Evolutionary conservation across 2,329 filamentous ascomycete species (phyloP).

Genomic region (Arthrobotrys musiformis): DNA sequence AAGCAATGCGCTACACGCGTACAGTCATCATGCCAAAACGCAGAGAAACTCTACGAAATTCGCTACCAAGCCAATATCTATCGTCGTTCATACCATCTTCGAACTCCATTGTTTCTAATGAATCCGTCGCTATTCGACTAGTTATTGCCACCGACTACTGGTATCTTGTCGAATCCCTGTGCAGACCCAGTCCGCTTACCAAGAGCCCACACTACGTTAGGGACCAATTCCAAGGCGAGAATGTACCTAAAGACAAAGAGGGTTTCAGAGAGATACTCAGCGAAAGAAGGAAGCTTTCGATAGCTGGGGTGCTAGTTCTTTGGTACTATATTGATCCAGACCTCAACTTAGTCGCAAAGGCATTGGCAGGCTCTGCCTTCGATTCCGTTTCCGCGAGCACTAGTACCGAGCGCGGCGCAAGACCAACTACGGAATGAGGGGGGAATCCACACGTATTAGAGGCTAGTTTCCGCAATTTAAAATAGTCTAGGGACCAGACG

Average conservation of each 20-base stretch:
- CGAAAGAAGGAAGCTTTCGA: not conserved
- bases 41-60: not conserved
- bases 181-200: not conserved
- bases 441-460: not conserved
- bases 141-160: not conserved
- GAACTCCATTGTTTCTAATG: not conserved
- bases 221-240: not conserved
- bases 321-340: not conserved
- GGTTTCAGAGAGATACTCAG: not conserved
- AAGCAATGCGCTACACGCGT: conserved; percentile 1
- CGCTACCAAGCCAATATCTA: not conserved
- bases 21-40: conserved; percentile 1
- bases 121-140: not conserved
- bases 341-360: not conserved
- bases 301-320: not conserved
- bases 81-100: not conserved
- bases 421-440: too few species aligned
- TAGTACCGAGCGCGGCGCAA: not conserved
- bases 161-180: conserved; percentile 2
- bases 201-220: not conserved
- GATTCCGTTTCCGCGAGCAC: not conserved
- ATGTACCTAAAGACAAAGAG: not conserved
- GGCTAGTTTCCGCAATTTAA: not conserved
- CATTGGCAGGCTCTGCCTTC: not conserved
- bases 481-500: too few species aligned